phyloP scores from a whole-genome alignment of 352 stramenopile species.

The Phytopythium aichiense region DNA sequence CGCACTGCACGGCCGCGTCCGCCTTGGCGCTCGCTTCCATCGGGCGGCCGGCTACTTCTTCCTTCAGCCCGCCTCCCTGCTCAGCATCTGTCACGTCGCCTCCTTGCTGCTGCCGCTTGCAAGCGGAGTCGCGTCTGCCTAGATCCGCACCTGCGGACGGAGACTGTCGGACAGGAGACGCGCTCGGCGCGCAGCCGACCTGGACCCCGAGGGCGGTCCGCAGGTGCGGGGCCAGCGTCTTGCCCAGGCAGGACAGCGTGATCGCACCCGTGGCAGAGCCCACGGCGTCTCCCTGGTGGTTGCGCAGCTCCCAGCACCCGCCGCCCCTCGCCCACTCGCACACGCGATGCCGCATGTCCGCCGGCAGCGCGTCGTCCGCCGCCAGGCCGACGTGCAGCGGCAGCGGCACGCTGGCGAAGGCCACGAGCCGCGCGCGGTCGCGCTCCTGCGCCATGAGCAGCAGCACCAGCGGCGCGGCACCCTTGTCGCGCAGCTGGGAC shows the following conservation, averaged over 20 bases:
- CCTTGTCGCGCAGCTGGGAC: slow-evolving; percentile 21
- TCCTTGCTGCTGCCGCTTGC: slow-evolving; percentile 1
- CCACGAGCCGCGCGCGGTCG: slow-evolving; percentile 27
- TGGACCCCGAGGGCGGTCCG: slow-evolving; percentile 24
- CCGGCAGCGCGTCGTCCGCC: background rate
- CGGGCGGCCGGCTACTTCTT: background rate
- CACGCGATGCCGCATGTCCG: slow-evolving; percentile 17
- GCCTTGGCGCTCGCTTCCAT: background rate
- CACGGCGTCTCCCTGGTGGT: slow-evolving; percentile 19
- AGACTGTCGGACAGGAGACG: background rate
- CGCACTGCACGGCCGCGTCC: slow-evolving; percentile 31
- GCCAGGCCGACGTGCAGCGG: slow-evolving; percentile 21
- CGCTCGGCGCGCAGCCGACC: slow-evolving; percentile 10
- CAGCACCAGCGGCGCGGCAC: slow-evolving; percentile 23
- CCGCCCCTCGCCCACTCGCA: slow-evolving; percentile 39
- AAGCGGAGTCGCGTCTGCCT: background rate
- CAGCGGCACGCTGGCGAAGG: slow-evolving; percentile 29
- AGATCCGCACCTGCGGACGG: background rate
- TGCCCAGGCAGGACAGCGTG: slow-evolving; percentile 46
- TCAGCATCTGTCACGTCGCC: background rate
- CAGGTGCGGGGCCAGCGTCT: slow-evolving; percentile 32
- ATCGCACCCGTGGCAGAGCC: slow-evolving; percentile 21
- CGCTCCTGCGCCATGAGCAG: slow-evolving; percentile 30
- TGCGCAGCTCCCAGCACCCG: slow-evolving; percentile 29
- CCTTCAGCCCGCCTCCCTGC: background rate